Conservation (phyloP, 495 filamentous ascomycete species). For the Pseudevernia furfuracea region DNA sequence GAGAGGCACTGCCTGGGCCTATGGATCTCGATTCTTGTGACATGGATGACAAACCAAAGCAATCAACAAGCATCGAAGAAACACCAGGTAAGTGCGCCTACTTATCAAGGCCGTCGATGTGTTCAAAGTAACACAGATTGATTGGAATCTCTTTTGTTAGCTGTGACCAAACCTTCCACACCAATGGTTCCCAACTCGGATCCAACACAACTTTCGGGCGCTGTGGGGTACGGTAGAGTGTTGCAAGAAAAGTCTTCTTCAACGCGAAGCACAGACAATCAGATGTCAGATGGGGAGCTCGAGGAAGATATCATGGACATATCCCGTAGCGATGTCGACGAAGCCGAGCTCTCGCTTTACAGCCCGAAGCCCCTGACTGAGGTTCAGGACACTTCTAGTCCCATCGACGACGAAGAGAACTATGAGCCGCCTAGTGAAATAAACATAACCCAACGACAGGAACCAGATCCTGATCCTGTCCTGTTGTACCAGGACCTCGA, state of each 20-base stretch:
- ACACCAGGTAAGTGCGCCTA: slow-evolving; percentile 14
- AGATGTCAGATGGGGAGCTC: slow-evolving; percentile 15
- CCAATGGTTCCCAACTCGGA: not conserved
- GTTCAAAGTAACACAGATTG: slow-evolving; percentile 6
- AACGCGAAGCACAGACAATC: not conserved
- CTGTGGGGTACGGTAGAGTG: not conserved
- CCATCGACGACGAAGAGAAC: slow-evolving; percentile 7
- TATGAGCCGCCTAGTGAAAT: slow-evolving; percentile 22
- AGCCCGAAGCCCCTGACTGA: slow-evolving; percentile 4
- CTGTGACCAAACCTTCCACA: not conserved
- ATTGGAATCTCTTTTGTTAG: slow-evolving; percentile 9
- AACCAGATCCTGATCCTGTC: not conserved
- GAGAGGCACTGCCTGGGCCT: slow-evolving; percentile 5
- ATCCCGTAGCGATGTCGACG: slow-evolving; percentile 24
- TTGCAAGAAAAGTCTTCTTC: not conserved
- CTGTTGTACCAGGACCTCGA: not conserved
- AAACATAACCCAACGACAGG: not conserved
- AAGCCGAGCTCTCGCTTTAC: slow-evolving; percentile 18
- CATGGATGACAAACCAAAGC: slow-evolving; percentile 32
- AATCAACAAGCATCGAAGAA: not conserved
- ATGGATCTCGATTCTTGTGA: not conserved
- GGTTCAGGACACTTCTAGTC: not conserved
- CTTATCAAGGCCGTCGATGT: slow-evolving; percentile 2
- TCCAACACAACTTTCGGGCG: not conserved
- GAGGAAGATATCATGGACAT: slow-evolving; percentile 27